Base-by-base conservation (phyloP, 2,329 filamentous ascomycete genomes). In the Aspergillus sp. region DNA sequence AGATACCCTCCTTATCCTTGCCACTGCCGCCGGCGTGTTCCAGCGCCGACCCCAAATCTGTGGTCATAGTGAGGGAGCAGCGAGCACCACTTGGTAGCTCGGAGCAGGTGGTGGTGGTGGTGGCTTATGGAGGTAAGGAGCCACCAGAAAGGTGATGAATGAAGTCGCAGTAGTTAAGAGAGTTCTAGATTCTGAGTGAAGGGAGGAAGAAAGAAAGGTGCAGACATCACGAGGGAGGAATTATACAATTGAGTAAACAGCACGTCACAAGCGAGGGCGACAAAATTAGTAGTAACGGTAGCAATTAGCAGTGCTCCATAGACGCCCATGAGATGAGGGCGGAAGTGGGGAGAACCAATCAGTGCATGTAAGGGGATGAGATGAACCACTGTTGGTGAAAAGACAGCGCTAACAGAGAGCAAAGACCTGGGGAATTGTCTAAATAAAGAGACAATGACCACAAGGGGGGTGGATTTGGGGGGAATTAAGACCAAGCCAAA, bases 21-120 rank as follows among this genome's bases (percentile, higher is more conserved):
- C 72, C 76, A 38, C 70, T 71, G 21, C 73, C 73, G 52, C 74
- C 75, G 7, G 71, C 72, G 39, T 72, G 65, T 62, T 77, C 69
- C 47, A 79, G 66, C 15, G 76, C 74, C 32, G 71, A 53, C 50
- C 71, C 74, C 48, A 78, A 65, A 39, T 68, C 70, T 28, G 65
- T 67, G 28, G 63, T 51, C 69, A 72, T 73, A 50, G 13, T 64
- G 58, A 60, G 47, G 50, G 47, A 51, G 57, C 36, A 41, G 38
- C 58, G 54, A n/a, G 39, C 55, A 48, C 52, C 53, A 57, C 59
- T 55, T 54, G 30, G 19, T 28, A 28, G 50, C 19, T 28, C 6
- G 45, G 19, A 32, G 19, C 36, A 13, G 45, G 55, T 15, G 38
- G 19, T 15, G 12, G 19, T 15, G 12, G 30, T 30, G 23, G 13